Conservation (phyloP, 2,329 filamentous ascomycete species). For the Penicillium nordicum region DNA sequence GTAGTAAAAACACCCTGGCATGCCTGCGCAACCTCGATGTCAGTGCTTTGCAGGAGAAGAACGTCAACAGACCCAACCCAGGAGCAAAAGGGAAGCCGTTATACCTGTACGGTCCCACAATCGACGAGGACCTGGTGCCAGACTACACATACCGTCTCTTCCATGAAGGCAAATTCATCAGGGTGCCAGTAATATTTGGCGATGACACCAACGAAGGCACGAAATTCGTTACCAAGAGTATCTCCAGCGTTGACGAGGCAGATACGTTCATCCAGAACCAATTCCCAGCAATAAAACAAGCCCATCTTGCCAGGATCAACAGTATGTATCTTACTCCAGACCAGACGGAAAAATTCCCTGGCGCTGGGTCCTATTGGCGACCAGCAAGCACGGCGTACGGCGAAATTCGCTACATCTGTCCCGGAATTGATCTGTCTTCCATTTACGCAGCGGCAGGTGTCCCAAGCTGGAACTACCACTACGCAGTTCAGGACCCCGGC, state of each 20-base stretch:
- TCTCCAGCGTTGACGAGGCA: constrained; percentile 48
- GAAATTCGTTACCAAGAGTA: constrained; percentile 53
- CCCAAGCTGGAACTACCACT: constrained; percentile 65
- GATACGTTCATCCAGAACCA: constrained; percentile 57
- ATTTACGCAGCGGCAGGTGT: constrained; percentile 33
- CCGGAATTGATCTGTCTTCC: constrained; percentile 55
- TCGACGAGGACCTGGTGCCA: constrained; percentile 51
- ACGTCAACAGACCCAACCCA: constrained; percentile 47
- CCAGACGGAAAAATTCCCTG: constrained; percentile 45
- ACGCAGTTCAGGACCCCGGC: constrained; percentile 60
- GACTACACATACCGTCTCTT: constrained; percentile 52
- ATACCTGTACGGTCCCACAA: constrained; percentile 51
- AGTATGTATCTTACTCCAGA: constrained; percentile 54
- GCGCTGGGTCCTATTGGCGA: constrained; percentile 55
- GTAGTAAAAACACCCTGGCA: constrained; percentile 40
- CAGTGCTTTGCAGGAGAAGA: constrained; percentile 45
- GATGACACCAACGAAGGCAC: constrained; percentile 66
- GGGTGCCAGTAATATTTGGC: constrained; percentile 55
- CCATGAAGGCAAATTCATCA: constrained; percentile 48
- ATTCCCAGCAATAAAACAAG: constrained; percentile 53
- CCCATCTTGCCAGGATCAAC: constrained; percentile 53
- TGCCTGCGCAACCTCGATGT: constrained; percentile 50
- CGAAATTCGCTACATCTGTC: constrained; percentile 64
- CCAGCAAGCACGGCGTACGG: constrained; percentile 59
- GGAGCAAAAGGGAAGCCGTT: constrained; percentile 43